Evolutionary conservation across 192 early-diverging fungal species (phyloP).

Genomic region (Podila horticola): DNA sequence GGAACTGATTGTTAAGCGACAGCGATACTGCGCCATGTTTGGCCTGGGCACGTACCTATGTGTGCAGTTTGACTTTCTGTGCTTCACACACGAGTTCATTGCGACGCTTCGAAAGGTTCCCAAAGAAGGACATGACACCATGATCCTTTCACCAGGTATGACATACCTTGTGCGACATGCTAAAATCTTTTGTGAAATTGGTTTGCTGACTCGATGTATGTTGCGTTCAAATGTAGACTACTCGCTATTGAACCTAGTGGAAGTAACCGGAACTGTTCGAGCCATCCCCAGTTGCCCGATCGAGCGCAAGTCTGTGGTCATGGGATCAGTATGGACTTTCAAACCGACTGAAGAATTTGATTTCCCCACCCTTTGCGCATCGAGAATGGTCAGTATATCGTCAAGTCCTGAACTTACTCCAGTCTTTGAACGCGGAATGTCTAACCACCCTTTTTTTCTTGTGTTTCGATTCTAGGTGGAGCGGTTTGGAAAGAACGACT

Average conservation of each 20-base stretch:
- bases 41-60: constrained; percentile 90
- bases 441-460: not conserved
- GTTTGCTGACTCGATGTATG: too few relatives aligned
- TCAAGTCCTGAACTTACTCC: not conserved
- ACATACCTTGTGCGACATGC: not conserved
- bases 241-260: constrained; percentile 17
- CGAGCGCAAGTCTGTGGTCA: constrained; percentile 84
- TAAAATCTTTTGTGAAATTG: too few relatives aligned
- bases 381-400: constrained; percentile 67
- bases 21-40: constrained; percentile 88
- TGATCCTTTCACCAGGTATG: constrained; percentile 59
- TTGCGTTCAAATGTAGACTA: constrained; percentile 21
- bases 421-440: not conserved
- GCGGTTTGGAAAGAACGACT: constrained; percentile 84
- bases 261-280: constrained; percentile 45
- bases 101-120: constrained; percentile 81
- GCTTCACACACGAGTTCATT: constrained; percentile 95
- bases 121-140: constrained; percentile 56
- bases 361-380: constrained; percentile 78
- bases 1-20: constrained; percentile 89
- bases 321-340: constrained; percentile 94
- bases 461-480: constrained; percentile 60
- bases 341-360: constrained; percentile 65
- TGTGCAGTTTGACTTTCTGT: constrained; percentile 90
- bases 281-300: constrained; percentile 81